These are phyloP conservation scores for Boletellus sp. DNA, from an alignment of 768 basidiomycete genomes.

Conservation along the genomic window DNA sequence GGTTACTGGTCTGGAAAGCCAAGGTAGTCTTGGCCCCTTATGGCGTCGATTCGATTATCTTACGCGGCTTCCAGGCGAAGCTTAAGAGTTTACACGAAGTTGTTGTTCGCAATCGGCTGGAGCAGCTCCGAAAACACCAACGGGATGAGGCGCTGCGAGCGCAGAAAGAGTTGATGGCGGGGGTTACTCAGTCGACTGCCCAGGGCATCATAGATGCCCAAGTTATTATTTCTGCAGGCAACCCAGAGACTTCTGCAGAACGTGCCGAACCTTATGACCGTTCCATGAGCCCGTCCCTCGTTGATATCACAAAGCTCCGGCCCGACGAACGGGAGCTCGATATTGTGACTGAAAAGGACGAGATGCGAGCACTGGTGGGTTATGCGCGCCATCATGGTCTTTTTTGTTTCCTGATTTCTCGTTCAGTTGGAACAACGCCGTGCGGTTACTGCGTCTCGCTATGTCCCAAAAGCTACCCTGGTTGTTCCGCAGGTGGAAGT, in stretches of 20 bases:
- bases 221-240: slow-evolving; percentile 34
- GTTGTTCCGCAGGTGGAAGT: slow-evolving; percentile 53
- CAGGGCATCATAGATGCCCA: slow-evolving; percentile 38
- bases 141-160: slow-evolving; percentile 94
- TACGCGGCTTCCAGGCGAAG: slow-evolving; percentile 61
- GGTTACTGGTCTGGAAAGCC: slow-evolving; percentile 93
- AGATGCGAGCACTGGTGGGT: slow-evolving; percentile 60
- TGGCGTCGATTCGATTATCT: not conserved
- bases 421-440: slow-evolving; percentile 69
- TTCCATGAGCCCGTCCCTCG: slow-evolving; percentile 78
- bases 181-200: slow-evolving; percentile 62
- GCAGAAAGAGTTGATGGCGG: slow-evolving; percentile 84
- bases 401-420: slow-evolving; percentile 3
- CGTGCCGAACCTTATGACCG: slow-evolving; percentile 78
- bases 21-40: slow-evolving; percentile 51
- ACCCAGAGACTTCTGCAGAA: slow-evolving; percentile 43
- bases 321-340: slow-evolving; percentile 81
- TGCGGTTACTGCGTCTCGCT: slow-evolving; percentile 78
- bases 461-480: slow-evolving; percentile 74
- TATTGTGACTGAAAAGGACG: slow-evolving; percentile 67
- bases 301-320: slow-evolving; percentile 67
- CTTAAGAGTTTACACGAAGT: slow-evolving; percentile 92
- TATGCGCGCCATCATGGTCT: slow-evolving; percentile 1
- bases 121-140: slow-evolving; percentile 93
- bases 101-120: slow-evolving; percentile 92